A percentile compares a stretch with the other conserved stretches of the same genome.
Evolutionary conservation across 345 rosid genomes (phyloP).

Genomic region (Jatropha curcas): DNA sequence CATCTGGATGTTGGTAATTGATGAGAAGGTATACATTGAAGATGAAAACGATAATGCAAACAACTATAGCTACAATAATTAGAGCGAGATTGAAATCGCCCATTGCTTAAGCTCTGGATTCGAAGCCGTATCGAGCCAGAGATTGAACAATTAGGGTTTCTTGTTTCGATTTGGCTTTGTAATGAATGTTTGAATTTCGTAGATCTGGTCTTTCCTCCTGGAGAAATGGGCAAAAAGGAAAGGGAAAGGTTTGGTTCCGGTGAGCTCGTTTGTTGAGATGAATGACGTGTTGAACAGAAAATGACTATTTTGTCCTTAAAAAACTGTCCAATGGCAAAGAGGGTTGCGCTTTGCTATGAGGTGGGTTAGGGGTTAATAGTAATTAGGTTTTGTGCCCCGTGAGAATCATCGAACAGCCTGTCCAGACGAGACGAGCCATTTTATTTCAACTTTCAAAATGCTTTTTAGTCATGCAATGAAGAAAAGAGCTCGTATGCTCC

Average conservation of each 20-base stretch:
- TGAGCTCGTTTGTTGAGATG: conserved; percentile 9
- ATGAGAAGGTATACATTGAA: conserved; percentile 95
- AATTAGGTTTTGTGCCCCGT: not conserved
- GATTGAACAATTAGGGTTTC: conserved; percentile 28
- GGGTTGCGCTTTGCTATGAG: too few relatives aligned
- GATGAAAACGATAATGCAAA: conserved; percentile 80
- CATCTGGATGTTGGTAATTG: conserved; percentile 99
- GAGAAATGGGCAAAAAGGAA: not conserved
- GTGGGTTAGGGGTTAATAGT: not conserved
- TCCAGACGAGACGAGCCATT: not conserved
- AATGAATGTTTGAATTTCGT: not conserved
- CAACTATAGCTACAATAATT: conserved; percentile 89
- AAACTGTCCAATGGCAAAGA: not conserved
- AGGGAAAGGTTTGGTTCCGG: not conserved
- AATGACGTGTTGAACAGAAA: not conserved
- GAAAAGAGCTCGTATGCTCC: not conserved
- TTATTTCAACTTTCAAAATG: not conserved
- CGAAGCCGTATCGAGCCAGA: conserved; percentile 29
- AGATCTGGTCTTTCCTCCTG: conserved; percentile 5
- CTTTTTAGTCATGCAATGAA: too few relatives aligned
- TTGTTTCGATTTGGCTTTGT: not conserved
- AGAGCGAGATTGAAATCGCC: conserved; percentile 99
- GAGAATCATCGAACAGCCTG: conserved; percentile 14
- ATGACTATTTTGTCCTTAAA: conserved; percentile 3
- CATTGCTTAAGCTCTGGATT: conserved; percentile 50